Evolutionary conservation across 176 grass and related monocot species (phyloP).

Genomic region (Hyparrhenia diplandra): DNA sequence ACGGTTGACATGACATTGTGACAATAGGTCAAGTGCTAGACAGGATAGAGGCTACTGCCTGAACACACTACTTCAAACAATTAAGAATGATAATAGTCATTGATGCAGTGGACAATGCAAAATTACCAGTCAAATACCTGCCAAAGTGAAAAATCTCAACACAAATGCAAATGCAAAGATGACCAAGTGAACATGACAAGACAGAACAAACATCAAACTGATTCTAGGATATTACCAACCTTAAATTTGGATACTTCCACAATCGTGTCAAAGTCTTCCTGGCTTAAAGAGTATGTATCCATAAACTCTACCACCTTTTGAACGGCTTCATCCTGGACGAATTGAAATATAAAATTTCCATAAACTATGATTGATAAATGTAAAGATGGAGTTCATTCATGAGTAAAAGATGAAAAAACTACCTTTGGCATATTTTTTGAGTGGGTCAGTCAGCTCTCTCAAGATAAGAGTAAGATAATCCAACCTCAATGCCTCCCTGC

Average conservation of each 20-base stretch:
- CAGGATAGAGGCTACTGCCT: background rate
- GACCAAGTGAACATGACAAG: background rate
- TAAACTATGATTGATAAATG: slow-evolving; percentile 6
- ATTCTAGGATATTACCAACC: slow-evolving; percentile 43
- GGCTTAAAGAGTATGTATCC: slow-evolving; percentile 93
- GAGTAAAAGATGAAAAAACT: slow-evolving; percentile 19
- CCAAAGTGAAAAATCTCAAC: background rate
- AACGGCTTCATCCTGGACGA: slow-evolving; percentile 77
- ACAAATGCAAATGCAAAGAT: slow-evolving; percentile 1
- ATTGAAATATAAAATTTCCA: slow-evolving; percentile 24
- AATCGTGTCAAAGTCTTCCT: slow-evolving; percentile 92
- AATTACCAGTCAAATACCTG: background rate
- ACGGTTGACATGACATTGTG: background rate
- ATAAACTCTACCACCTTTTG: slow-evolving; percentile 87
- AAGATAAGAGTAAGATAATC: slow-evolving; percentile 87
- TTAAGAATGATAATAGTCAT: background rate
- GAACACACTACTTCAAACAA: slow-evolving; percentile 5
- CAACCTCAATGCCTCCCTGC: slow-evolving; percentile 76
- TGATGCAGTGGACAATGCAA: background rate
- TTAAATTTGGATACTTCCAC: slow-evolving; percentile 94
- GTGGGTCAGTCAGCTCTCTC: slow-evolving; percentile 62
- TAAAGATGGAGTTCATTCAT: slow-evolving; percentile 7
- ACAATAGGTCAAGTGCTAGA: background rate
- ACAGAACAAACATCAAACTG: background rate
- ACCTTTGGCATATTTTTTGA: slow-evolving; percentile 80